Conservation (phyloP, 2,329 filamentous ascomycete genomes). For the Nigrospora sphaerica region DNA sequence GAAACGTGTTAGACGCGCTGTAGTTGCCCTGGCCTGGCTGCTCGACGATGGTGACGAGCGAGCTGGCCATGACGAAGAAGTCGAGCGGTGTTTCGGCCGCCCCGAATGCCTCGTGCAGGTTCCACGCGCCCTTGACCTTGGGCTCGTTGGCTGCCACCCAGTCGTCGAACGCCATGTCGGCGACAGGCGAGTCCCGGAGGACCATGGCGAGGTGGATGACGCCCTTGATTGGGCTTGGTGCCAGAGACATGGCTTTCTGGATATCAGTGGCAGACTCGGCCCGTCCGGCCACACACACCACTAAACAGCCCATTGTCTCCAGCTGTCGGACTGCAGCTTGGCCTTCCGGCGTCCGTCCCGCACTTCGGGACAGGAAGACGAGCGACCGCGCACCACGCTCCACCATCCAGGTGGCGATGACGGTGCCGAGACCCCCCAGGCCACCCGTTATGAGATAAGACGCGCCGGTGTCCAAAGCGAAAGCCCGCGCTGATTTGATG, state of each 20-base stretch:
- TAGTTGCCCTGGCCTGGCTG: slow-evolving; percentile 21
- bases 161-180: slow-evolving; percentile 11
- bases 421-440: not conserved
- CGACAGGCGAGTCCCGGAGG: not conserved
- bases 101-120: slow-evolving; percentile 14
- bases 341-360: too few relatives aligned
- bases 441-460: not conserved
- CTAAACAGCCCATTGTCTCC: not conserved
- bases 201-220: slow-evolving; percentile 26
- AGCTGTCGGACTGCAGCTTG: not conserved
- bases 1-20: slow-evolving; percentile 23
- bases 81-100: slow-evolving; percentile 5
- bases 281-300: not conserved
- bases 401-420: not conserved
- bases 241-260: not conserved
- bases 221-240: slow-evolving; percentile 9
- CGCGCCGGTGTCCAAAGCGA: not conserved
- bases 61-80: slow-evolving; percentile 18
- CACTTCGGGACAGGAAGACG: not conserved
- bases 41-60: slow-evolving; percentile 14
- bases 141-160: slow-evolving; percentile 14
- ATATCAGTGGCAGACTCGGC: not conserved
- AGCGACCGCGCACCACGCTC: not conserved
- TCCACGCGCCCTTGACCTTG: slow-evolving; percentile 21
- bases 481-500: too few relatives aligned